phyloP scores from a whole-genome alignment of 2,329 filamentous ascomycete species.

The Claviceps africana region DNA sequence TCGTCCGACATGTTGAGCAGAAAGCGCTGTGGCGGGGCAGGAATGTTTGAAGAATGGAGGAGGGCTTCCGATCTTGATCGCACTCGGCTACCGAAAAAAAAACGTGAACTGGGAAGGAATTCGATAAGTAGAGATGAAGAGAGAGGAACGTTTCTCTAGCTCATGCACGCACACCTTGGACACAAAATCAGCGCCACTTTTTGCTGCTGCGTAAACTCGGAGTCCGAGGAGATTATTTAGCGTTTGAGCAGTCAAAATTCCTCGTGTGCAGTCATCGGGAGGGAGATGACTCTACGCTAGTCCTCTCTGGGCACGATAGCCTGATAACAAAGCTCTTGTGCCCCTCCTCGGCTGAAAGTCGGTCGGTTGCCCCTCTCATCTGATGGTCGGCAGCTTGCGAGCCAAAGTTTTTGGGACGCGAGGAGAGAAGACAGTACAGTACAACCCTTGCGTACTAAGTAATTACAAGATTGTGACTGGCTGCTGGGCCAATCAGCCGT shows the following conservation, averaged over 20 bases:
- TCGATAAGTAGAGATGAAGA: neutral
- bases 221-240: constrained; percentile 16
- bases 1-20: constrained; percentile 39
- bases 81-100: neutral
- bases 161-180: neutral
- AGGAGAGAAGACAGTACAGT: too few species aligned
- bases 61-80: neutral
- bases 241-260: constrained; percentile 26
- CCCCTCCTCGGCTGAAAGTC: constrained; percentile 21
- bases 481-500: too few species aligned
- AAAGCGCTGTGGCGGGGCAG: constrained; percentile 15
- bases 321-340: constrained; percentile 21
- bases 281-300: constrained; percentile 27
- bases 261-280: constrained; percentile 24
- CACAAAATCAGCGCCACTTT: neutral
- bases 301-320: constrained; percentile 21
- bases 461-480: too few species aligned
- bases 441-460: too few species aligned
- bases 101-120: neutral
- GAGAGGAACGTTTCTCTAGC: neutral
- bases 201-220: constrained; percentile 6
- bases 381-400: neutral
- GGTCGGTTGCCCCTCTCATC: constrained; percentile 6
- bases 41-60: neutral
- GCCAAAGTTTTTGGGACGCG: neutral